Evolutionary conservation across 179 eudicot genomes (phyloP), one percentile per base, ranked within the genome.

Genomic region (Spergularia azorica): DNA sequence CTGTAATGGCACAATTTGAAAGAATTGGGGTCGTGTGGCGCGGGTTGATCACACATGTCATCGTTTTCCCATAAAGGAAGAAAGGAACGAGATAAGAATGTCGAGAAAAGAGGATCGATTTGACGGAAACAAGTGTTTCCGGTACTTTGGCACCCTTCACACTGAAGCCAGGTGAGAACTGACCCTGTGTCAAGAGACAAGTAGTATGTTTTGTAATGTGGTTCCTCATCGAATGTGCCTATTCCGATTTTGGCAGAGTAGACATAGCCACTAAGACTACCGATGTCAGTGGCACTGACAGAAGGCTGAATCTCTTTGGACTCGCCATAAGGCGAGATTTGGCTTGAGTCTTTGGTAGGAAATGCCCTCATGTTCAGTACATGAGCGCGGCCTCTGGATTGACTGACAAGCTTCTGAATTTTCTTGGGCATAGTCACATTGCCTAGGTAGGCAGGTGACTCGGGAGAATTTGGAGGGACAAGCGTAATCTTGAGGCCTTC

Each of bases 381-480:
- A 16, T 39, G 48, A 72, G 65, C 75, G 36, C 75, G 75, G 14
- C 51, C 32, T 72, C 26, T 56, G 12, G 75, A 72, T 32, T 57
- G 75, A 16, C 16, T 72, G 32, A 58, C 12, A 56, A 72, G 32
- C 9, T 57, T 72, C 60, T 72, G 21, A 16, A 58, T 72, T 36
- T 57, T 56, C 7, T 56, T 38, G 15, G 75, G 39, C 46, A 72
- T 56, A 9, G 75, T 36, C 11, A 72, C 36, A 64, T 72, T 72
- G 26, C 75, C 75, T 72, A 72, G 51, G 61, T 72, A 72, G 65
- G 36, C 63, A 15, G 75, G 75, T 36, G 75, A 72, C 65, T 72
- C 64, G 0, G 65, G 63, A 2, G 65, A 72, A 9, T 58, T 26
- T 32, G 75, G 65, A 58, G 75, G 64, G 14, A 72, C 15, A 16